phyloP scores from a whole-genome alignment of 805 yeast species.

The Lipomyces orientalis region DNA sequence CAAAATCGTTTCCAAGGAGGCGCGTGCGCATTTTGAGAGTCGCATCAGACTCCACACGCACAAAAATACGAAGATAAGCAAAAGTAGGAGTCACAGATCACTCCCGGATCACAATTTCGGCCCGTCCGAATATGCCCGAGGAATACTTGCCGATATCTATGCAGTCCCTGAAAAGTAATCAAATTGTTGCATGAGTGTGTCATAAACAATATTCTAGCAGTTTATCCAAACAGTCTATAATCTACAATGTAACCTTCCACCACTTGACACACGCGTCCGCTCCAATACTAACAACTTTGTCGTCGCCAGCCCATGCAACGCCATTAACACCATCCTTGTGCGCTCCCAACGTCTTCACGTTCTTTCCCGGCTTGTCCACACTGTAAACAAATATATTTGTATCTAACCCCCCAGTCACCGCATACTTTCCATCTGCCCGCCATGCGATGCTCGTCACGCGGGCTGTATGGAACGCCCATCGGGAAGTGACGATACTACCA shows the following conservation, averaged over 20 bases:
- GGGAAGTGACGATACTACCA: constrained; percentile 63
- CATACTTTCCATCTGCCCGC: constrained; percentile 73
- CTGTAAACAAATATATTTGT: constrained; percentile 81
- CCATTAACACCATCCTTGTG: constrained; percentile 87
- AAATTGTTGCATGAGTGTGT: neutral
- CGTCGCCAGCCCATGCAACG: constrained; percentile 66
- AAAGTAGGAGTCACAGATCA: neutral
- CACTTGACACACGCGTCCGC: constrained; percentile 78
- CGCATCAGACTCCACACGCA: too few species aligned
- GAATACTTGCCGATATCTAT: too few species aligned
- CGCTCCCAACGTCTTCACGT: constrained; percentile 72
- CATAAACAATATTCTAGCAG: neutral
- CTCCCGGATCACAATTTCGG: neutral
- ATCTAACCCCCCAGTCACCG: constrained; percentile 84
- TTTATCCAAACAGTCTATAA: neutral
- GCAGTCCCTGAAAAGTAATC: neutral
- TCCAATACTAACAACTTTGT: constrained; percentile 70
- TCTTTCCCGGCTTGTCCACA: constrained; percentile 77
- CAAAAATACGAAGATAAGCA: neutral
- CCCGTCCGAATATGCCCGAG: too few species aligned
- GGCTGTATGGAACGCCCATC: constrained; percentile 97
- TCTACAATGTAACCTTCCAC: constrained; percentile 56
- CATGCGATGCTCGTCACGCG: constrained; percentile 77
- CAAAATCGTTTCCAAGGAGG: neutral
- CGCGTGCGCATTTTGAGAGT: neutral